Conservation (phyloP, 2,329 filamentous ascomycete species). For the Madurella fahalii region DNA sequence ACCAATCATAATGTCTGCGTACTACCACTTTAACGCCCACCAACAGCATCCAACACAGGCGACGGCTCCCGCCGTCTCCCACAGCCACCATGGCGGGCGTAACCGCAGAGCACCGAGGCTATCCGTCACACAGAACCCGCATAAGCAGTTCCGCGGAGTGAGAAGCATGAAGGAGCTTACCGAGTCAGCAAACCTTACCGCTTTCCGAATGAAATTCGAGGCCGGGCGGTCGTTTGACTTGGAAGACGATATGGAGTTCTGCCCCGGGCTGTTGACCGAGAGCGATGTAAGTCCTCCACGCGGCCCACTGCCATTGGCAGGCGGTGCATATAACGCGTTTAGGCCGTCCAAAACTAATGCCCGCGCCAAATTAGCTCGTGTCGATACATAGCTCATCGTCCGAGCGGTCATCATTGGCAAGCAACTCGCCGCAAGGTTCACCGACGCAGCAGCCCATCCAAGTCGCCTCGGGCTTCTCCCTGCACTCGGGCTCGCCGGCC, state of each 20-base stretch:
- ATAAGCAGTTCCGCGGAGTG: conserved; percentile 81
- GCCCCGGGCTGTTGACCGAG: conserved; percentile 86
- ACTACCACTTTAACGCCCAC: conserved; percentile 60
- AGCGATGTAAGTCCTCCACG: conserved; percentile 67
- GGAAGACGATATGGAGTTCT: conserved; percentile 95
- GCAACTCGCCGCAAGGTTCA: conserved; percentile 87
- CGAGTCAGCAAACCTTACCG: conserved; percentile 69
- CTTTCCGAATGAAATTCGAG: conserved; percentile 85
- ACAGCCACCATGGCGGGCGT: conserved; percentile 79
- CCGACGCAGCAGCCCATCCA: conserved; percentile 84
- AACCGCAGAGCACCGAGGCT: conserved; percentile 80
- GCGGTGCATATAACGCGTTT: not conserved
- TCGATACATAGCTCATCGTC: conserved; percentile 87
- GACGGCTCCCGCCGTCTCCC: conserved; percentile 53
- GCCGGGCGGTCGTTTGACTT: conserved; percentile 90
- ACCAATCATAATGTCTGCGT: conserved; percentile 52
- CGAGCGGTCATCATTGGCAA: conserved; percentile 90
- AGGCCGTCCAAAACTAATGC: conserved; percentile 21
- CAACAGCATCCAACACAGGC: conserved; percentile 54
- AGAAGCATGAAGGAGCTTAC: conserved; percentile 82
- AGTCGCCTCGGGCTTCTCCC: conserved; percentile 71
- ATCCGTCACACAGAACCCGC: conserved; percentile 73
- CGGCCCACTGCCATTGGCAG: conserved; percentile 3
- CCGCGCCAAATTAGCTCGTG: conserved; percentile 57
- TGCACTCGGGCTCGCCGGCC: conserved; percentile 62